Conservation (phyloP, 345 rosid species). For the Citrus sp. region DNA sequence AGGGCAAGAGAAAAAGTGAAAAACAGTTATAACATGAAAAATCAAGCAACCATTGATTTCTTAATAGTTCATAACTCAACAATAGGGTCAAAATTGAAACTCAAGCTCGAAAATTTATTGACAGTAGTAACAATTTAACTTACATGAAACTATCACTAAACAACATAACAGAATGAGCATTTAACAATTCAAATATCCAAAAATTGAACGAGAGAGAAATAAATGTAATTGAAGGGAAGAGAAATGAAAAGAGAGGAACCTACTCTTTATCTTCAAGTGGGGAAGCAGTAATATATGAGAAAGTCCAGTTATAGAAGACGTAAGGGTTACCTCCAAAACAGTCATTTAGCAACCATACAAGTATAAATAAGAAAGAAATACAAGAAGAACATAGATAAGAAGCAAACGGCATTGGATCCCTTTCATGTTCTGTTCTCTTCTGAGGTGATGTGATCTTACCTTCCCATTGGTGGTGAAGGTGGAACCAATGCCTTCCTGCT, state of each 20-base stretch:
- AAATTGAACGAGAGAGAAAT: neutral
- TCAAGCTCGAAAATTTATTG: neutral
- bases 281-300: conserved; percentile 62
- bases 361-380: conserved; percentile 22
- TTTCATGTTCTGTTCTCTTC: neutral
- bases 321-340: conserved; percentile 68
- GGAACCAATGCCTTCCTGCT: neutral
- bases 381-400: neutral
- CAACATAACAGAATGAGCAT: too few relatives aligned
- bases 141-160: neutral
- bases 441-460: conserved; percentile 10
- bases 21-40: neutral
- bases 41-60: neutral
- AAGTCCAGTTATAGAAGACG: conserved; percentile 79
- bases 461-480: neutral
- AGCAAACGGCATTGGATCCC: conserved; percentile 42
- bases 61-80: neutral
- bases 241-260: conserved; percentile 27
- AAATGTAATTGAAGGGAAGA: neutral
- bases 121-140: neutral
- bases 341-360: conserved; percentile 21
- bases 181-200: too few relatives aligned
- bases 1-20: neutral
- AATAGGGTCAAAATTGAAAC: neutral
- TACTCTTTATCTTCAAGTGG: conserved; percentile 71